phyloP scores from a whole-genome alignment of 225 moss, liverwort and hornwort genomes.

The Neckera pumila region DNA sequence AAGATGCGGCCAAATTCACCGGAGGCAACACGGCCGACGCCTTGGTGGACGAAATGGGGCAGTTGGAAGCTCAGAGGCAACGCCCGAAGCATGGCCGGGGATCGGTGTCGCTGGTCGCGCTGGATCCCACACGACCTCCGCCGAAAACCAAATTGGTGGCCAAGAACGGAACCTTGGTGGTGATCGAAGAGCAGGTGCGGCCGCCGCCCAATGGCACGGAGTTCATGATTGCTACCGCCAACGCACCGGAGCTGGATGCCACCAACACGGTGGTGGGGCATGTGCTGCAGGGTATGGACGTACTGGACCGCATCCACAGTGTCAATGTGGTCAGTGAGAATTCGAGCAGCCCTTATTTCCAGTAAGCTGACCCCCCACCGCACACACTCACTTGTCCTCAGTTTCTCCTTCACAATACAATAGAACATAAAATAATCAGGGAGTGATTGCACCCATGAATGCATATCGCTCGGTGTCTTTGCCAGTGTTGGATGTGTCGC shows the following conservation, averaged over 20 bases:
- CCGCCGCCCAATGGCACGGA: slow-evolving; percentile 87
- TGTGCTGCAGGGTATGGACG: slow-evolving; percentile 65
- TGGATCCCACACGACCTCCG: slow-evolving; percentile 74
- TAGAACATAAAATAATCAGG: background rate
- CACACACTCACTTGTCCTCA: background rate
- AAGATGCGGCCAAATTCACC: slow-evolving; percentile 61
- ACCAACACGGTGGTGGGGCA: slow-evolving; percentile 84
- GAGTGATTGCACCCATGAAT: background rate
- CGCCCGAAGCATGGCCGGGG: slow-evolving; percentile 58
- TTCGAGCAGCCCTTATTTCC: slow-evolving; percentile 85
- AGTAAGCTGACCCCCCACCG: slow-evolving; percentile 26
- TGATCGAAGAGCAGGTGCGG: slow-evolving; percentile 60
- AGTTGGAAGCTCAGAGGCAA: slow-evolving; percentile 45
- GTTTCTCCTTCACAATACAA: background rate
- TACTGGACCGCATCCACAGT: slow-evolving; percentile 56
- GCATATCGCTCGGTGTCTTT: background rate
- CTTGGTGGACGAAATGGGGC: slow-evolving; percentile 60
- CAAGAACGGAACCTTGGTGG: slow-evolving; percentile 52
- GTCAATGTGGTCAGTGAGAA: slow-evolving; percentile 88
- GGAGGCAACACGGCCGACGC: slow-evolving; percentile 63
- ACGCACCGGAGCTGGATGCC: slow-evolving; percentile 62
- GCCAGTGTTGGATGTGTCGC: background rate
- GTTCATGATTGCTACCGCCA: slow-evolving; percentile 67
- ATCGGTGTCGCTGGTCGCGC: slow-evolving; percentile 65
- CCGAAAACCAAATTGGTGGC: slow-evolving; percentile 74